A percentile compares a stretch with the other conserved stretches of the same genome.
Conservation (phyloP, 73 alveolate species). For the Diophrys sp. region DNA sequence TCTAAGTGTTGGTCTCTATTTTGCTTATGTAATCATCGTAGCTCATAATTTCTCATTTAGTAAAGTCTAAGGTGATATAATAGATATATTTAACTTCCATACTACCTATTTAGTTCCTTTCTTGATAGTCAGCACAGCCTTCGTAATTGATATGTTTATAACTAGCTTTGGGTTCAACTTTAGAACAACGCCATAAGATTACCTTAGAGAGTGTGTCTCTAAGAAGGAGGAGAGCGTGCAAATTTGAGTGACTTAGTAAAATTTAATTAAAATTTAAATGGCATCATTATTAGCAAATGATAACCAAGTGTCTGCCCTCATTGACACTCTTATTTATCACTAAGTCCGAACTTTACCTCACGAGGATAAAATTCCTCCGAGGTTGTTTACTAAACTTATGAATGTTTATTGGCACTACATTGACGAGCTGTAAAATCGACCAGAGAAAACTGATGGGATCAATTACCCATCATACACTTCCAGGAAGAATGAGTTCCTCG, state of each 20-base stretch:
- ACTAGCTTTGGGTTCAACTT: no score
- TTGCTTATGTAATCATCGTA: conserved; percentile 47
- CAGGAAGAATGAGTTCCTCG: neutral
- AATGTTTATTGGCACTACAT: neutral
- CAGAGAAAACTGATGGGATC: neutral
- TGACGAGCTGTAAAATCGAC: neutral
- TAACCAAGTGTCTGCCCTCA: neutral
- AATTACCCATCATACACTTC: neutral
- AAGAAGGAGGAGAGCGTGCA: no score
- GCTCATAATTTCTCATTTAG: conserved; percentile 33
- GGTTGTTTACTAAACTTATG: neutral
- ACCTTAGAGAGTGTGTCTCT: no score
- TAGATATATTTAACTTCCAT: conserved; percentile 15
- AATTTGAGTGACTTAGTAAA: no score
- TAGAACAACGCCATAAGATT: no score
- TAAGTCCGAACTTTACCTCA: neutral
- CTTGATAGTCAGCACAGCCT: neutral
- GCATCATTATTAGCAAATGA: neutral
- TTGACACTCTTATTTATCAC: neutral
- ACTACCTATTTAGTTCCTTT: conserved; percentile 15
- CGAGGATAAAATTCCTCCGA: neutral
- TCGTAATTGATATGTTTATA: neutral
- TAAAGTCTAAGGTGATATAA: conserved; percentile 12
- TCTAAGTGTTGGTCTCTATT: conserved; percentile 53
- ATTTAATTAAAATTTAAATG: neutral